Conservation (phyloP, 805 yeast species). For the Torulaspora quercuum region DNA sequence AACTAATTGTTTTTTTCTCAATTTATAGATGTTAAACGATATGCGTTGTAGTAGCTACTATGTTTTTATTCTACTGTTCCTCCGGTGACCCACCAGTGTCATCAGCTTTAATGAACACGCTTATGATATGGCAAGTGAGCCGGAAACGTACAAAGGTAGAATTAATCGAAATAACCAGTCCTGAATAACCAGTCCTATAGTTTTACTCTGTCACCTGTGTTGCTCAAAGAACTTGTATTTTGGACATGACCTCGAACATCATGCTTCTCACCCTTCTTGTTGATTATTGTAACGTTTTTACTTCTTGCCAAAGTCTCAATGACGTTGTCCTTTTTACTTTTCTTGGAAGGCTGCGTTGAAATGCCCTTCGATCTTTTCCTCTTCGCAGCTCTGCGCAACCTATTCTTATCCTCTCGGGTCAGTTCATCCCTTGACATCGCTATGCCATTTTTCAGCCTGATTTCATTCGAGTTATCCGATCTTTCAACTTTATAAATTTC, state of each 20-base stretch:
- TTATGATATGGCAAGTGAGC: no score
- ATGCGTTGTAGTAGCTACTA: no score
- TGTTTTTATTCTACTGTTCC: no score
- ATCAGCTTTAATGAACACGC: no score
- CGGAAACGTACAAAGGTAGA: no score
- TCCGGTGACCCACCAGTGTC: no score
- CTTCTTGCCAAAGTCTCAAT: conserved; percentile 68
- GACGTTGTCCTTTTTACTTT: conserved; percentile 57
- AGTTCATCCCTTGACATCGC: conserved; percentile 79
- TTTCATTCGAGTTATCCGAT: conserved; percentile 53
- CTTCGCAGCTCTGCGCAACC: conserved; percentile 82
- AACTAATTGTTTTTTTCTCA: conserved; percentile 16
- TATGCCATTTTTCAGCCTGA: conserved; percentile 70
- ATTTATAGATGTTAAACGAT: no score
- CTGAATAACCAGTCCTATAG: no score
- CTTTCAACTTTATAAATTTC: conserved; percentile 65
- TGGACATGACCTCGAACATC: conserved; percentile 68
- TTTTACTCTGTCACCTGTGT: conserved; percentile 9
- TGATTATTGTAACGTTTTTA: conserved; percentile 75
- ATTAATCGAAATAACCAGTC: no score
- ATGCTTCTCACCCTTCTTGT: conserved; percentile 67
- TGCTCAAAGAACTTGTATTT: conserved; percentile 29
- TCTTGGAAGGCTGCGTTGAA: conserved; percentile 37
- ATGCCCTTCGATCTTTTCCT: conserved; percentile 62
- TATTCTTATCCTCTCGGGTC: conserved; percentile 77